Percentiles rank a stretch among this genome's conserved stretches.
Evolutionary conservation across 306 rosid genomes (phyloP).

Genomic region (Castanea mollissima): DNA sequence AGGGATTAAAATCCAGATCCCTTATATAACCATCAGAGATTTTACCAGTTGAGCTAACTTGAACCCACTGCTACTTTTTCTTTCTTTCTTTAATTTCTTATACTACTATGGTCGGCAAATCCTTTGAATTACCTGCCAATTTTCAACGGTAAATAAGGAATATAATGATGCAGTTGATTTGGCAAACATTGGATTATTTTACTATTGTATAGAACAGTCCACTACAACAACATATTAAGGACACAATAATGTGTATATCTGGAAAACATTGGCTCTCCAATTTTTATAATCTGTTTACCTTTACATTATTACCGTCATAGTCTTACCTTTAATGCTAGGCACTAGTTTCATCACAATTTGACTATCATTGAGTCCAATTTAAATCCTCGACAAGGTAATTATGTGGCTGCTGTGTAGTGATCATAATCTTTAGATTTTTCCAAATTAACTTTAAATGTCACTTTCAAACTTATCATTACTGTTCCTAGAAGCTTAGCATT

Average conservation of each 20-base stretch:
- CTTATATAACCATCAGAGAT: too few relatives aligned
- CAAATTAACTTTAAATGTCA: not conserved
- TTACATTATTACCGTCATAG: not conserved
- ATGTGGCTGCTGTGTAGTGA: slow-evolving; percentile 15
- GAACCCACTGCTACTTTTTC: too few relatives aligned
- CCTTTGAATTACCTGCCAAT: not conserved
- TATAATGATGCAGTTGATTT: slow-evolving; percentile 26
- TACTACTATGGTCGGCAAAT: slow-evolving; percentile 15
- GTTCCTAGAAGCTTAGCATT: not conserved
- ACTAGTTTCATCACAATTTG: slow-evolving; percentile 19
- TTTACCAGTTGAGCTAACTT: too few relatives aligned
- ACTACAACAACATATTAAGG: not conserved
- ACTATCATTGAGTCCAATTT: slow-evolving; percentile 18
- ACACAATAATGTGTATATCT: slow-evolving; percentile 2
- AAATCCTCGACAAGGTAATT: slow-evolving; percentile 22
- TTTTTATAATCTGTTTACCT: not conserved
- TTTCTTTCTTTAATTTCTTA: too few relatives aligned
- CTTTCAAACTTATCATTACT: not conserved
- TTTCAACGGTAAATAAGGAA: slow-evolving; percentile 3
- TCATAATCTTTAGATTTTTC: slow-evolving; percentile 11
- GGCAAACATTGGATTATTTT: slow-evolving; percentile 19
- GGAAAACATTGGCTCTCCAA: not conserved
- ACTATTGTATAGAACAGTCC: not conserved
- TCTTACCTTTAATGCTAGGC: not conserved
- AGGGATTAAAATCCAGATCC: too few relatives aligned